These are phyloP conservation scores for Plasmodium malariae DNA, from an alignment of 169 alveolate species.

Conservation along the genomic window DNA sequence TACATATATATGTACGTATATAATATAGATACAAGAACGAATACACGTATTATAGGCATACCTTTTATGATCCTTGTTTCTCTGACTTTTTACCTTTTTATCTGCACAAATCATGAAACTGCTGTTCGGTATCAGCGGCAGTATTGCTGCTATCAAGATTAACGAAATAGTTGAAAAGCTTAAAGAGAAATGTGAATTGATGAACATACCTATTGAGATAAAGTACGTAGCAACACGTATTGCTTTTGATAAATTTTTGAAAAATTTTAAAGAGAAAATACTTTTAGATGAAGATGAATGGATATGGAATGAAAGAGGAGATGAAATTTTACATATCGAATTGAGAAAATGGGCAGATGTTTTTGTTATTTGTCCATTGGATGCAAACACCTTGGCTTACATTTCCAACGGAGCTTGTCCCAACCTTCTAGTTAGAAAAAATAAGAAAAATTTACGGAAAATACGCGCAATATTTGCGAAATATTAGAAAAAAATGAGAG, in stretches of 20 bases:
- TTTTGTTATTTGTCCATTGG: conserved; percentile 93
- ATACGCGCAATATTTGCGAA: no score
- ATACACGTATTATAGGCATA: no score
- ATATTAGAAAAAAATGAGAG: no score
- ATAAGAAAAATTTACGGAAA: no score
- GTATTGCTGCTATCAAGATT: conserved; percentile 92
- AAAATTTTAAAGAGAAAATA: conserved; percentile 73
- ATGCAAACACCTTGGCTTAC: conserved; percentile 95
- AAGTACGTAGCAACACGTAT: conserved; percentile 69
- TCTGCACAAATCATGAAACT: conserved; percentile 77
- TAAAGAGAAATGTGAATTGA: conserved; percentile 11
- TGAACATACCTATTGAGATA: conserved; percentile 77
- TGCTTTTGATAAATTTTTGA: conserved; percentile 80
- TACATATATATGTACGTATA: no score
- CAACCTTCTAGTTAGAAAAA: conserved; percentile 87
- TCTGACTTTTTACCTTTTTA: no score
- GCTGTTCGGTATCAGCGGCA: conserved; percentile 90
- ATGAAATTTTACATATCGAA: conserved; percentile 77
- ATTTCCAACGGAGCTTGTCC: conserved; percentile 94
- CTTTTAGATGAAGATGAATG: conserved; percentile 87
- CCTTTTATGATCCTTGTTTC: no score
- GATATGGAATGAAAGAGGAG: conserved; percentile 86
- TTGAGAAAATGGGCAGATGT: conserved; percentile 93
- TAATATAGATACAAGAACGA: no score
- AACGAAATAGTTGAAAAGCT: conserved; percentile 81